Evolutionary conservation across 345 rosid species (phyloP), one percentile per base, ranked within the genome.

Genomic region (Physaria fendleri): DNA sequence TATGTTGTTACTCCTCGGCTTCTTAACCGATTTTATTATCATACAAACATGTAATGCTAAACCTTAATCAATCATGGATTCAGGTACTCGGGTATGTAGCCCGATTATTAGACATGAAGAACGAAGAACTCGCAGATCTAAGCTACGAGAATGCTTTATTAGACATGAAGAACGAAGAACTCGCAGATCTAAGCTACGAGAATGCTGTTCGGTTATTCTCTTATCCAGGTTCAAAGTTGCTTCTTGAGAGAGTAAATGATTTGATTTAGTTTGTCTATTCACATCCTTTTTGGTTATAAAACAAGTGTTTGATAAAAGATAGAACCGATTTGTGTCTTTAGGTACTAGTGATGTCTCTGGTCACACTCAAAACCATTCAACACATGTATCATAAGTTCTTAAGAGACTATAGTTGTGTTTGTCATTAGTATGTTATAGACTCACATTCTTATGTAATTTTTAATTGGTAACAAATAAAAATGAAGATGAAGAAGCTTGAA

Each of bases 31-130:
- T 44, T 18, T 34, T 45, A 15, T 6, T 28, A 4, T 39, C 51
- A 12, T 20, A 47, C 4, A 46, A 0, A 6, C 20, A 66, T 65
- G 27, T 4, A 49, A 20, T 13, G 2, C n/a, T 57, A 21, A 58
- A 29, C 23, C 3, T 30, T 39, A 24, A 16, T 28, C 17, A 38
- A 21, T 8, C 30, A 32, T 15, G 48, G 45, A 56, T 59, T 4
- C 76, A 88, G 94, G 88, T 92, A 20, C 84, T 88, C 2, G 54
- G 29, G 15, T 78, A 84, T 51, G 90, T 86, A 14, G 81, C 96
- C 5, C 60, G 73, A 27, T 74, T 92, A 77, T 76, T 86, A 5
- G 93, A 84, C 45, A 75, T 76, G 76, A 47, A 73, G 33, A 72
- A 68, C 11, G 89, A 86, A 52, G 90, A 85, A 78, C 72, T 92